Evolutionary conservation across 1,284 basidiomycete species (phyloP), one percentile per base, ranked within the genome.

Genomic region (Ustilago esculenta): DNA sequence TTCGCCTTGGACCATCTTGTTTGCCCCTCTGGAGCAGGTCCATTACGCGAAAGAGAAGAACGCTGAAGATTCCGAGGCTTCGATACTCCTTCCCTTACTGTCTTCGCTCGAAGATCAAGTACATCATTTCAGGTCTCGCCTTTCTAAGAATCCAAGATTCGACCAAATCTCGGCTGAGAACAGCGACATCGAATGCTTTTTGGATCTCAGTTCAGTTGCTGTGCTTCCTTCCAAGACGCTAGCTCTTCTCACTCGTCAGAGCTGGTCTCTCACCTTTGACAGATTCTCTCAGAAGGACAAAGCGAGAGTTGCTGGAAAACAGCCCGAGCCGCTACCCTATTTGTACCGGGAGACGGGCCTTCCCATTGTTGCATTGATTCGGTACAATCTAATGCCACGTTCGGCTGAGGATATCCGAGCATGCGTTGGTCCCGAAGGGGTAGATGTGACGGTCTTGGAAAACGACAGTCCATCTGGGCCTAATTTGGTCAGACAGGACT

Each of bases 201-300:
- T 65, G 1, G 61, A 65, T 20, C 50, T 65, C 17, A 46, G 61
- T 39, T 49, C 36, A 4, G 30, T 53, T n/a, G 49, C 61, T 11
- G 10, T 17, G 1, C 41, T 65, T 7, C 46, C 50, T 0, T 12
- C 39, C 1, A 29, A 20, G 2, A 52, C 32, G 1, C 18, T 53
- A 18, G 61, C 50, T n/a, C 40, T 32, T 9, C 30, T 65, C 14
- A 58, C 50, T 6, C 21, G 30, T 5, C 25, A 65, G 12, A 65
- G 45, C 46, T 65, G 61, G 61, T 21, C 41, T 5, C 17, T 49
- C 36, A 20, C 39, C 9, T 65, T 65, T 25, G 10, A 25, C 4
- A 7, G 25, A n/a, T 46, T 34, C 23, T 11, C 25, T 15, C 20
- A 15, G 3, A 2, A 23, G 1, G 12, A 14, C n/a, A 20, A 8